Evolutionary conservation across 352 stramenopile species (phyloP).

Genomic region (Globisporangium perplexum): DNA sequence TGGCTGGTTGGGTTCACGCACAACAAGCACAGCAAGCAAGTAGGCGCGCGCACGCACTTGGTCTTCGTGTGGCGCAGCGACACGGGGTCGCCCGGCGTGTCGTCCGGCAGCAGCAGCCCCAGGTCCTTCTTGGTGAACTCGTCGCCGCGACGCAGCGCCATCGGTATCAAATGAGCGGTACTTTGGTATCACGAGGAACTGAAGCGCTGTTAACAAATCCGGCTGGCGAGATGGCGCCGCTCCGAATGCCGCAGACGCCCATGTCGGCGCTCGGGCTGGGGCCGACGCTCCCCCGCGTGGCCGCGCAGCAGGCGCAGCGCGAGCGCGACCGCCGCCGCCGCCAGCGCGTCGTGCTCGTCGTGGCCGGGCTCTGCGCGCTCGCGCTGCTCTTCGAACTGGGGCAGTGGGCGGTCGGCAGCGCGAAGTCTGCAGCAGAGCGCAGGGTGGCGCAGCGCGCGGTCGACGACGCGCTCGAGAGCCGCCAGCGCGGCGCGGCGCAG

Average conservation of each 20-base stretch:
- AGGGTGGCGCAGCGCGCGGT: conserved; percentile 21
- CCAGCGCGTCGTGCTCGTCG: conserved; percentile 17
- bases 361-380: conserved; percentile 16
- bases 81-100: conserved; percentile 68
- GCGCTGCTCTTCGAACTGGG: conserved; percentile 32
- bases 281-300: conserved; percentile 26
- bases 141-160: conserved; percentile 37
- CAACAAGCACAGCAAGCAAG: too few species aligned
- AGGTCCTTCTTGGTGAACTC: conserved; percentile 86
- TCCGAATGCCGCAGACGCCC: conserved; percentile 43
- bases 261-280: conserved; percentile 48
- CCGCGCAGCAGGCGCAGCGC: conserved; percentile 10
- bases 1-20: too few species aligned
- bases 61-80: conserved; percentile 74
- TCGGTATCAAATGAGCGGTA: too few species aligned
- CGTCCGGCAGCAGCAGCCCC: conserved; percentile 71
- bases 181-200: neutral
- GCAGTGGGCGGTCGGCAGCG: conserved; percentile 34
- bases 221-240: conserved; percentile 1
- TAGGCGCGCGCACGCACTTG: too few species aligned
- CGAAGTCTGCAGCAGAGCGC: conserved; percentile 19
- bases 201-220: too few species aligned
- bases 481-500: conserved; percentile 14
- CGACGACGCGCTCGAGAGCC: conserved; percentile 16
- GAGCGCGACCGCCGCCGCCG: conserved; percentile 8